Percentiles rank a stretch among this genome's conserved stretches.
phyloP scores from a whole-genome alignment of 2,329 filamentous ascomycete genomes.

The Aspergillus cejpii region DNA sequence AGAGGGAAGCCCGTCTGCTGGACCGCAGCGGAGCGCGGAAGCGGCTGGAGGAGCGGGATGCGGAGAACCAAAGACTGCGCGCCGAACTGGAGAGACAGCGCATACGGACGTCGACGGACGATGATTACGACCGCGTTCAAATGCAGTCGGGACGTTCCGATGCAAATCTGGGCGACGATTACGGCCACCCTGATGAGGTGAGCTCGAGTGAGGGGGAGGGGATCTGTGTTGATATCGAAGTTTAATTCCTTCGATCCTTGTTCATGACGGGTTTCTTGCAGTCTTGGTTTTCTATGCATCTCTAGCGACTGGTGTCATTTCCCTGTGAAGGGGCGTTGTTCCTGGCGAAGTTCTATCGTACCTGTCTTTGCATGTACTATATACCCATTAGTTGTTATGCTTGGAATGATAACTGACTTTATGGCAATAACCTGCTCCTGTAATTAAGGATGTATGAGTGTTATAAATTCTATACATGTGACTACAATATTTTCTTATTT shows the following conservation, averaged over 20 bases:
- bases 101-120: slow-evolving; percentile 25
- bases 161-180: slow-evolving; percentile 8
- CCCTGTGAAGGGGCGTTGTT: background rate
- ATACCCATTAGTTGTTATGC: slow-evolving; percentile 10
- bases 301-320: slow-evolving; percentile 1
- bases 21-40: slow-evolving; percentile 79
- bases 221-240: slow-evolving; percentile 36
- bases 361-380: slow-evolving; percentile 5
- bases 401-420: slow-evolving; percentile 3
- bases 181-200: slow-evolving; percentile 22
- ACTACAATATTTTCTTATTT: background rate
- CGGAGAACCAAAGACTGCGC: slow-evolving; percentile 65
- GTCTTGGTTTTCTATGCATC: slow-evolving; percentile 3
- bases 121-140: slow-evolving; percentile 14
- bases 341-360: background rate
- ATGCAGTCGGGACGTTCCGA: slow-evolving; percentile 2
- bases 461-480: too few relatives aligned
- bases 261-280: slow-evolving; percentile 8
- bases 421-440: too few relatives aligned
- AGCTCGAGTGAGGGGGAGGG: slow-evolving; percentile 37
- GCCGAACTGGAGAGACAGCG: slow-evolving; percentile 57
- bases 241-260: slow-evolving; percentile 16
- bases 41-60: slow-evolving; percentile 67
- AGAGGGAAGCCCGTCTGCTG: slow-evolving; percentile 75
- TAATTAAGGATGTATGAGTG: too few relatives aligned